Conservation (phyloP, 2,329 filamentous ascomycete species). For the Fusarium equiseti region DNA sequence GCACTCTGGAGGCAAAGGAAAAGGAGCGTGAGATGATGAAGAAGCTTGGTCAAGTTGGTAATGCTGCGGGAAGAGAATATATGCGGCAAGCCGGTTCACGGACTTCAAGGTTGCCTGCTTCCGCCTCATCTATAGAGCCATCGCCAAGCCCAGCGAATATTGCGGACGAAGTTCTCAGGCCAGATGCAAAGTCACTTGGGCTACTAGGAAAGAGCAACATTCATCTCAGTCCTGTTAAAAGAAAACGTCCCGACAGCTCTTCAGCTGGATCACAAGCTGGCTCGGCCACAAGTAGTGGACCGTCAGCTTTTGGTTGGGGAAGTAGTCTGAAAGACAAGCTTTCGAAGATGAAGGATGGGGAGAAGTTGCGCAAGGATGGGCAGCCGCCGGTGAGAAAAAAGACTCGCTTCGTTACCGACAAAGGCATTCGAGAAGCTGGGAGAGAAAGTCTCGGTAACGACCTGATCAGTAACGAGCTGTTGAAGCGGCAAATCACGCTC, state of each 20-base stretch:
- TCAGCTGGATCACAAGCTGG: slow-evolving; percentile 55
- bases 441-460: slow-evolving; percentile 77
- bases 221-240: slow-evolving; percentile 70
- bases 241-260: slow-evolving; percentile 65
- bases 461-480: slow-evolving; percentile 64
- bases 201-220: slow-evolving; percentile 57
- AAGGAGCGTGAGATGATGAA: slow-evolving; percentile 79
- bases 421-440: slow-evolving; percentile 81
- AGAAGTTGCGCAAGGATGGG: slow-evolving; percentile 57
- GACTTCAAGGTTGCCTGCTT: slow-evolving; percentile 14
- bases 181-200: slow-evolving; percentile 58
- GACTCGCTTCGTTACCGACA: slow-evolving; percentile 83
- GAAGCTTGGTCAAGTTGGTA: slow-evolving; percentile 73
- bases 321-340: slow-evolving; percentile 67
- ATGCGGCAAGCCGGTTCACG: slow-evolving; percentile 61
- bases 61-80: slow-evolving; percentile 77
- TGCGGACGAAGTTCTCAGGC: slow-evolving; percentile 49
- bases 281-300: slow-evolving; percentile 45
- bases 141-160: slow-evolving; percentile 32
- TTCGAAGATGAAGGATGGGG: slow-evolving; percentile 71
- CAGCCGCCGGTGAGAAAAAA: slow-evolving; percentile 72
- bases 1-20: slow-evolving; percentile 74
- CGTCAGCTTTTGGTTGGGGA: slow-evolving; percentile 67
- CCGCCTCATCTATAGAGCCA: slow-evolving; percentile 31
- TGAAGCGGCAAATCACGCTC: slow-evolving; percentile 52